Conservation (phyloP, 1,139 yeast genomes). For the Scheffersomyces cryptocercus region DNA sequence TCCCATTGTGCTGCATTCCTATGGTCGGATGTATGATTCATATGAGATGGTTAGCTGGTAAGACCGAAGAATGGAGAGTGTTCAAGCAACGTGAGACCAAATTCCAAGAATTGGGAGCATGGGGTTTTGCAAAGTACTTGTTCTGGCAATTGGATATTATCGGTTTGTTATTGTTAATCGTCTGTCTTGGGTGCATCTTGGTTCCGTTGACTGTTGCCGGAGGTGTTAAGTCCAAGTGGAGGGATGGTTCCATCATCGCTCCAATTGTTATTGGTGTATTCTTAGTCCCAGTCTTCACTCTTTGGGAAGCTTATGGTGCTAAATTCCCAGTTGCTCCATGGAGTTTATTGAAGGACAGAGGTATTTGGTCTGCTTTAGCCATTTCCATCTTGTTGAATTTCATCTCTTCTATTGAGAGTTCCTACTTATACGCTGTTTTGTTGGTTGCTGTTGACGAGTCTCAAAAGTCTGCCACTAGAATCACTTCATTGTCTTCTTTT, state of each 20-base stretch:
- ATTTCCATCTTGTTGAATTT: slow-evolving; percentile 33
- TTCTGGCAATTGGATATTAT: slow-evolving; percentile 39
- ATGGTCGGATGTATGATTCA: slow-evolving; percentile 30
- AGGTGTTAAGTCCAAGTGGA: slow-evolving; percentile 31
- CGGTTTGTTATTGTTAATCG: slow-evolving; percentile 32
- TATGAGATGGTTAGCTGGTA: slow-evolving; percentile 38
- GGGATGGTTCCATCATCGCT: slow-evolving; percentile 30
- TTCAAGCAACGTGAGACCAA: slow-evolving; percentile 22
- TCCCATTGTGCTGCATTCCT: slow-evolving; percentile 39
- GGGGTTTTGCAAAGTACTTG: slow-evolving; percentile 22
- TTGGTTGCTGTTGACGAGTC: slow-evolving; percentile 35
- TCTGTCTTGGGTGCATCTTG: slow-evolving; percentile 36
- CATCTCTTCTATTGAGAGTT: slow-evolving; percentile 30
- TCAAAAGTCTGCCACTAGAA: slow-evolving; percentile 36
- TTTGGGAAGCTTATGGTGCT: slow-evolving; percentile 34
- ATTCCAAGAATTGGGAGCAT: slow-evolving; percentile 24
- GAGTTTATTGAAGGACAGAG: slow-evolving; percentile 35
- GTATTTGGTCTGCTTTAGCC: slow-evolving; percentile 33
- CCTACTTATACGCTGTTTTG: slow-evolving; percentile 37
- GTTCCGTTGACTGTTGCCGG: slow-evolving; percentile 44
- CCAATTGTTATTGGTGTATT: slow-evolving; percentile 40
- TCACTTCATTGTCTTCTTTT: slow-evolving; percentile 32
- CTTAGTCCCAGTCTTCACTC: slow-evolving; percentile 31
- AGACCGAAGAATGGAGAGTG: slow-evolving; percentile 33
- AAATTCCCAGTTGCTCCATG: slow-evolving; percentile 35